A percentile compares a stretch with the other conserved stretches of the same genome.
phyloP scores from a whole-genome alignment of 495 filamentous ascomycete species.

The Xylaria longipes region DNA sequence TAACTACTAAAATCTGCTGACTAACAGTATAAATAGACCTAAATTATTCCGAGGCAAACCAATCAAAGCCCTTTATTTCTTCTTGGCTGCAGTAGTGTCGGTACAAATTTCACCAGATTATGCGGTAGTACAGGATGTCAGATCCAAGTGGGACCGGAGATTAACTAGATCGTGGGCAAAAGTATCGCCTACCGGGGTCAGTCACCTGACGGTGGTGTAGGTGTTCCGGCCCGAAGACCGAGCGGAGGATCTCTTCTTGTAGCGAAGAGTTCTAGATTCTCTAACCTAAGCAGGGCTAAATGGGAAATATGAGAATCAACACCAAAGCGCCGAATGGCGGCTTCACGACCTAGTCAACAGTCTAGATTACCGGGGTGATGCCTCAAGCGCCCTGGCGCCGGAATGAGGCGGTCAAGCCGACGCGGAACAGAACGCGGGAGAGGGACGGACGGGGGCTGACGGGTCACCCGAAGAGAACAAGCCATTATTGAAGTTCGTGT shows the following conservation, averaged over 20 bases:
- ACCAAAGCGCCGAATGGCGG: background rate
- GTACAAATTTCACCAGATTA: too few species aligned
- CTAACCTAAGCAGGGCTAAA: background rate
- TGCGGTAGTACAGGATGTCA: too few species aligned
- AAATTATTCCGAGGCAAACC: too few species aligned
- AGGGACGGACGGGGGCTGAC: too few species aligned
- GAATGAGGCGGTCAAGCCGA: slow-evolving; percentile 10
- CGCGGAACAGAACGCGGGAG: background rate
- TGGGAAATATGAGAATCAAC: background rate
- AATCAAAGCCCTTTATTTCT: too few species aligned
- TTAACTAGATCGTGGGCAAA: background rate
- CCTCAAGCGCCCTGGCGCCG: background rate
- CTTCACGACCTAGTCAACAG: background rate
- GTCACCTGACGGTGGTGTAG: background rate
- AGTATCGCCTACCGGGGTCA: background rate
- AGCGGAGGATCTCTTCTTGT: background rate
- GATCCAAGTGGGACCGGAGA: background rate
- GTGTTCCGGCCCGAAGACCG: background rate
- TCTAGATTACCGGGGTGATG: background rate
- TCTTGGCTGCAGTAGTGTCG: too few species aligned
- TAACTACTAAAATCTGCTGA: too few species aligned
- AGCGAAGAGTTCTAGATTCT: background rate
- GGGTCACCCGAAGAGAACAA: too few species aligned
- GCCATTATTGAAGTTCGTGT: background rate
- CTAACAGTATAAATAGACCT: too few species aligned